Evolutionary conservation across 345 rosid genomes (phyloP), one percentile per base, ranked within the genome.

Genomic region (Pistacia integerrima): DNA sequence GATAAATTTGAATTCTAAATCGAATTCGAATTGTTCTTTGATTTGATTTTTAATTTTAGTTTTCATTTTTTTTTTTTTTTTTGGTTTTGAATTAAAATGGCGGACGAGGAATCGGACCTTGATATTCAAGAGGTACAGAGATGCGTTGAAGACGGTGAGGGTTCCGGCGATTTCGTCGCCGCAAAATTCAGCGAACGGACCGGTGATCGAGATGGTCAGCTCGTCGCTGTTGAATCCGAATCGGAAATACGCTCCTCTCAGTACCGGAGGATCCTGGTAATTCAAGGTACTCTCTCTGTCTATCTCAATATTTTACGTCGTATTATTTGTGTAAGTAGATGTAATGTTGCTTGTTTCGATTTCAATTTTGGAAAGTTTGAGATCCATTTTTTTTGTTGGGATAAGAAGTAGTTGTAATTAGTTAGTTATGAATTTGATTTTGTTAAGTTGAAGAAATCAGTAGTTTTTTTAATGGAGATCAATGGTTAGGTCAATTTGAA

Each of bases 231-330:
- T 91, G 84, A 81, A 90, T 75, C 87, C 86, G 17, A 82, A 88
- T 71, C 91, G 94, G 13, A 73, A 86, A 8, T 97, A 97, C 72
- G 81, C 93, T 80, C 97, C 95, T 25, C 94, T 97, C 28, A 89
- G 97, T 59, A 92, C 97, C 97, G 10, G 95, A 94, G 25, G 98
- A 97, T 88, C 95, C 94, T 36, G 93, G 93, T 16, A 89, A 85
- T 84, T 89, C 94, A 9, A 90, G 98, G 97, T 97, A 77, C 54
- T 1, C 11, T 62, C 46, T 49, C n/a, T 51, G 18, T 66, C 25
- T 20, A 17, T 20, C 22, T n/a, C 46, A 41, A 41, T 41, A 5
- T 41, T 6, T 41, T 41, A 41, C 46, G 46, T 41, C 46, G 9
- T 41, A 7, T 8, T 41, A 41, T 41, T 41, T 41, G 46, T 54